Evolutionary conservation across 352 stramenopile genomes (phyloP).

Genomic region (Thalassiosira mediterranea): DNA sequence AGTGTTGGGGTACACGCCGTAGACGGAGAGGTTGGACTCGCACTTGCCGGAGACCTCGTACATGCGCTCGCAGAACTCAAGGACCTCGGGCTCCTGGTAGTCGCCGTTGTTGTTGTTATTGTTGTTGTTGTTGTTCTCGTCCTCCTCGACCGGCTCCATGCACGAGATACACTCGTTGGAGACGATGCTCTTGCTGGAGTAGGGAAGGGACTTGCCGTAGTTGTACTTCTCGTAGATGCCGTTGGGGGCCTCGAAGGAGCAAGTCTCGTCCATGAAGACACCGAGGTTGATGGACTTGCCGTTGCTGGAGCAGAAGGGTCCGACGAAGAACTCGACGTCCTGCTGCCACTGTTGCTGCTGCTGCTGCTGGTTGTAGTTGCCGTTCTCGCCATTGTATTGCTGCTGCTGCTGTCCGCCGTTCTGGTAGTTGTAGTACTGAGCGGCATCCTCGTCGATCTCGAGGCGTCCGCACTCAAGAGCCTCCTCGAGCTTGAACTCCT

Average conservation of each 20-base stretch:
- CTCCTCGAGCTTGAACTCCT: slow-evolving; percentile 51
- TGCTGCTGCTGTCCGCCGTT: slow-evolving; percentile 56
- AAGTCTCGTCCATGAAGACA: slow-evolving; percentile 69
- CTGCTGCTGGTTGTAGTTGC: slow-evolving; percentile 16
- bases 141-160: slow-evolving; percentile 35
- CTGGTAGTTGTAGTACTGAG: slow-evolving; percentile 51
- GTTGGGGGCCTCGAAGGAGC: slow-evolving; percentile 49
- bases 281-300: slow-evolving; percentile 61
- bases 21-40: slow-evolving; percentile 30
- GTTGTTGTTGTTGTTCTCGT: slow-evolving; percentile 43
- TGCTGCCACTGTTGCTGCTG: slow-evolving; percentile 15
- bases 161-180: slow-evolving; percentile 46
- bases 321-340: slow-evolving; percentile 62
- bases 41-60: slow-evolving; percentile 52
- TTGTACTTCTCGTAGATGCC: slow-evolving; percentile 62
- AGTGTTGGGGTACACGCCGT: slow-evolving; percentile 36
- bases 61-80: slow-evolving; percentile 37
- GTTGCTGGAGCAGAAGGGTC: slow-evolving; percentile 60
- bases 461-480: slow-evolving; percentile 49
- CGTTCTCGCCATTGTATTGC: slow-evolving; percentile 43
- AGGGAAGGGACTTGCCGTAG: slow-evolving; percentile 57
- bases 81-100: slow-evolving; percentile 19
- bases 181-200: slow-evolving; percentile 48
- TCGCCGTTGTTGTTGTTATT: slow-evolving; percentile 37
- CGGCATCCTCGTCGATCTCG: slow-evolving; percentile 50